Evolutionary conservation across 805 yeast species (phyloP), one percentile per base, ranked within the genome.

Genomic region (Barnettozyma botsteinii): DNA sequence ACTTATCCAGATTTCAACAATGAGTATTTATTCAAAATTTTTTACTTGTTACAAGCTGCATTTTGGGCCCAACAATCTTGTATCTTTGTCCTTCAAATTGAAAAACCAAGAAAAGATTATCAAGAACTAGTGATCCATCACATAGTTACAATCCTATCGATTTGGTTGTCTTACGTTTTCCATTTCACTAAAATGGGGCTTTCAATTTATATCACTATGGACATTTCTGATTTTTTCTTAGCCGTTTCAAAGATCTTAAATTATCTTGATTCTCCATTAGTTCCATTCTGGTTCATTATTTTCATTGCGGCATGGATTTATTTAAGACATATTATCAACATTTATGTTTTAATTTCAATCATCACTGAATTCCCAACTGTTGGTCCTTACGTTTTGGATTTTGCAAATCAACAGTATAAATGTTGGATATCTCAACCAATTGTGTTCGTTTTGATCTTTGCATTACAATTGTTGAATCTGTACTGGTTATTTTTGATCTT

Each of bases 51-150:
- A 31, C 98, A 93, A 66, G 97, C 98, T 6, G 84, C 97, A 5
- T 93, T 87, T 63, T 93, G 99, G 99, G 79, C 88, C 18, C 99
- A 93, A 67, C 98, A 93, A 65, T 81, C 94, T 1, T 79, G 85
- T 30, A 84, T 93, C 24, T 69, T 93, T 48, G 65, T 78, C 33
- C 70, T 93, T 48, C 95, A 84, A 61, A 72, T 93, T 45, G 99
- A 93, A 64, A 86, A 86, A 61, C 98, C 96, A 42, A 76, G 99
- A 62, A 89, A 88, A 63, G 99, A 93, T 61, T 89, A 80, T 65
- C 68, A 79, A 52, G 98, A 93, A 64, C 73, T 93, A 45, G 85
- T 91, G 29, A 79, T 86, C 62, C 99, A 93, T 63, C 99, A 93
- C 61, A 74, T 93, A 47, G 79, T 93, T 48, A 93, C 99, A 20